Conservation (phyloP, 371 early-diverging fungal genomes). For the Mucor mucedo region DNA sequence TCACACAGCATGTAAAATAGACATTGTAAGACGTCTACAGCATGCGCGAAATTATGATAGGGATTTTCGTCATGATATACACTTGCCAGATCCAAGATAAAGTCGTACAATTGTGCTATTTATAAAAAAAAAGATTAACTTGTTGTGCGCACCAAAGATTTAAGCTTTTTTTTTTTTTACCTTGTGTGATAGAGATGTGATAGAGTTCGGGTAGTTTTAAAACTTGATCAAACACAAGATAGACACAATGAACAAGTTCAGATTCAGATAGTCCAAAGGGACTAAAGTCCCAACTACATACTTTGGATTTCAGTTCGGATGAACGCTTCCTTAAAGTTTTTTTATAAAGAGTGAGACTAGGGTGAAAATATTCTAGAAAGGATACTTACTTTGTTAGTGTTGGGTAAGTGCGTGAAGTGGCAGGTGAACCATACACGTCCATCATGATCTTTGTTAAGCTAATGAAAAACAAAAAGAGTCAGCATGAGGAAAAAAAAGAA, state of each 20-base stretch:
- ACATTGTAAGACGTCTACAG: conserved; percentile 86
- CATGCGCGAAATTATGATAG: conserved; percentile 87
- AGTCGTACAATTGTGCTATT: conserved; percentile 60
- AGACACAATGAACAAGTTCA: conserved; percentile 70
- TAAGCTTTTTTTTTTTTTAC: conserved; percentile 26
- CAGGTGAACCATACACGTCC: conserved; percentile 3
- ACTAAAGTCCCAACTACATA: conserved; percentile 72
- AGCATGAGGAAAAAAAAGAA: background rate
- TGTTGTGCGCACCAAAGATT: background rate
- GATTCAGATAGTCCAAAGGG: conserved; percentile 66
- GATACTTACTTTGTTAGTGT: background rate
- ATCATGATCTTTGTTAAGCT: conserved; percentile 3
- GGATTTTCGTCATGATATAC: conserved; percentile 77
- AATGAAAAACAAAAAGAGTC: background rate
- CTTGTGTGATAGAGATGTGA: conserved; percentile 56
- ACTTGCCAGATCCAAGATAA: conserved; percentile 63
- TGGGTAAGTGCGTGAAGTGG: background rate
- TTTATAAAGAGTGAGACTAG: background rate
- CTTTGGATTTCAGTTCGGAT: conserved; percentile 43
- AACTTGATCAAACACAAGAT: conserved; percentile 68
- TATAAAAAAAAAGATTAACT: conserved; percentile 11
- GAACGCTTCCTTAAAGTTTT: conserved; percentile 40
- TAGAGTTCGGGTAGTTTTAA: conserved; percentile 60
- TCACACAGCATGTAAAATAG: conserved; percentile 72
- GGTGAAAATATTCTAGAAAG: background rate